These are phyloP conservation scores for Trichoderma sp. DNA, from an alignment of 2,329 filamentous ascomycete species.

Conservation along the genomic window DNA sequence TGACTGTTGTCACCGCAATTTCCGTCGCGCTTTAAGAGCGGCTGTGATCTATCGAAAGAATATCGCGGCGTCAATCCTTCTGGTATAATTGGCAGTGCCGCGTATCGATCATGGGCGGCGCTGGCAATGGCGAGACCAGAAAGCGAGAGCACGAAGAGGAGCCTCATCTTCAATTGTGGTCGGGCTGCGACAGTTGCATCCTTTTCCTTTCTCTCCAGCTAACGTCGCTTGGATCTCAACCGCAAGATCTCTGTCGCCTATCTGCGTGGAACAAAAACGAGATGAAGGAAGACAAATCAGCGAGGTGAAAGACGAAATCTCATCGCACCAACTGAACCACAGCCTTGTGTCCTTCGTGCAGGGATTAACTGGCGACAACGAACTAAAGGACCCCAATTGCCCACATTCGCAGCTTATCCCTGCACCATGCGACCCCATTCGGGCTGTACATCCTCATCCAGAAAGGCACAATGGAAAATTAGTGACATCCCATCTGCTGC, in stretches of 20 bases:
- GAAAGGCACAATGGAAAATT: constrained; percentile 3
- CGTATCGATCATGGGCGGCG: constrained; percentile 32
- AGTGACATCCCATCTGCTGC: not conserved
- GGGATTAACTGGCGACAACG: not conserved
- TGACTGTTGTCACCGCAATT: constrained; percentile 39
- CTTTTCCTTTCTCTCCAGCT: not conserved
- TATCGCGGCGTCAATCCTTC: constrained; percentile 41
- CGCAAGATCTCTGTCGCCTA: not conserved
- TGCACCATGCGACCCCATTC: constrained; percentile 8
- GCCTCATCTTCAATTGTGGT: constrained; percentile 12
- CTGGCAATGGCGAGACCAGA: constrained; percentile 18
- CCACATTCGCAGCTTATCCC: constrained; percentile 9
- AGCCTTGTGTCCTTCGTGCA: constrained; percentile 14
- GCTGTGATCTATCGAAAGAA: constrained; percentile 37
- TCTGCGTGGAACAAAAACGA: too few relatives aligned
- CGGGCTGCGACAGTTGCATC: constrained; percentile 15
- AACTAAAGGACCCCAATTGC: not conserved
- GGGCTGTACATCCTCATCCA: constrained; percentile 16
- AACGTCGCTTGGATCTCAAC: not conserved
- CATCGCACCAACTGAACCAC: not conserved
- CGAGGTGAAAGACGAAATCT: not conserved
- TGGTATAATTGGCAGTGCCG: constrained; percentile 31
- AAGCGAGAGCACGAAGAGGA: constrained; percentile 17
- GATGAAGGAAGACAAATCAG: not conserved
- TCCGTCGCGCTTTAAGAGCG: constrained; percentile 37